Evolutionary conservation across 75 land plant species (phyloP).

Genomic region (Picea sitchensis): DNA sequence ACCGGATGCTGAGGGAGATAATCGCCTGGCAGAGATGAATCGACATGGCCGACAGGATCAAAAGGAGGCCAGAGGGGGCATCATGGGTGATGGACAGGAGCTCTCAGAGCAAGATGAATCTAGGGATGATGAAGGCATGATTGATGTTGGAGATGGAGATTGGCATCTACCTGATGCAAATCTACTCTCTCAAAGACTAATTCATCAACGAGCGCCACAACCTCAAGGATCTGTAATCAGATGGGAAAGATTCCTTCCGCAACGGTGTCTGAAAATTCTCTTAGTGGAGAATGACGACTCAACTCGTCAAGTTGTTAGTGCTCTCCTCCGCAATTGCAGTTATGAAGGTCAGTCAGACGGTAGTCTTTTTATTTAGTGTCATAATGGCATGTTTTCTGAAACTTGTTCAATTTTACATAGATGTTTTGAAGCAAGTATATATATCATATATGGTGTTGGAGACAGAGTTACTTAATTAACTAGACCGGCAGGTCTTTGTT

Average conservation of each 20-base stretch:
- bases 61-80: slow-evolving; percentile 18
- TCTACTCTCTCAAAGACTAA: neutral
- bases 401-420: no score
- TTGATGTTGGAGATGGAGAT: slow-evolving; percentile 24
- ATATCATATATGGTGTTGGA: neutral
- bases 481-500: neutral
- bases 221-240: slow-evolving; percentile 37
- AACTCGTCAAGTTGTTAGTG: slow-evolving; percentile 83
- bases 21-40: slow-evolving; percentile 13
- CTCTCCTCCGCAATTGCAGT: slow-evolving; percentile 85
- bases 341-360: slow-evolving; percentile 66
- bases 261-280: slow-evolving; percentile 67
- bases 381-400: no score
- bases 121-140: slow-evolving; percentile 16
- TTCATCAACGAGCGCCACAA: slow-evolving; percentile 25
- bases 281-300: slow-evolving; percentile 94
- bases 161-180: slow-evolving; percentile 13
- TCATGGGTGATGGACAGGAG: slow-evolving; percentile 26
- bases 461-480: neutral
- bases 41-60: slow-evolving; percentile 14
- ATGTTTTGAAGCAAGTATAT: no score
- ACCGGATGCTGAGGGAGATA: slow-evolving; percentile 5
- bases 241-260: slow-evolving; percentile 88
- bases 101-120: slow-evolving; percentile 33
- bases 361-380: no score